Percentiles rank a stretch among this genome's conserved stretches.
phyloP scores from a whole-genome alignment of 805 yeast species.

The Pichia occidentalis region DNA sequence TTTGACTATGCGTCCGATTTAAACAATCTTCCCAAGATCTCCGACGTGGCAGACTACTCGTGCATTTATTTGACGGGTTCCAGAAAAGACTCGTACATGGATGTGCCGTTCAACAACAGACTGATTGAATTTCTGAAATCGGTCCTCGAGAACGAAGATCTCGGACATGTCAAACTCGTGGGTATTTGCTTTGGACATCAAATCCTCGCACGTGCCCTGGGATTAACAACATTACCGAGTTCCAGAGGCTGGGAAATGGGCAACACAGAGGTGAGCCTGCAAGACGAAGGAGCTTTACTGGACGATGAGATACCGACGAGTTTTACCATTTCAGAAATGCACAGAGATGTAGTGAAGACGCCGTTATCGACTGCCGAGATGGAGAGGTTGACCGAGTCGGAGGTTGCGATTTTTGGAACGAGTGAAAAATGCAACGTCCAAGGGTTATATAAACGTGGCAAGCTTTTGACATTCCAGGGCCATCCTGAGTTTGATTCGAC shows the following conservation, averaged over 20 bases:
- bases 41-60: too few species aligned
- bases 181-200: constrained; percentile 92
- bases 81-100: constrained; percentile 38
- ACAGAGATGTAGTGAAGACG: constrained; percentile 57
- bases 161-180: constrained; percentile 44
- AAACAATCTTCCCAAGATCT: constrained; percentile 19
- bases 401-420: constrained; percentile 42
- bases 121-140: constrained; percentile 32
- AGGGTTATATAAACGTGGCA: constrained; percentile 51
- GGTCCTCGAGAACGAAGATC: constrained; percentile 13
- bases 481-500: constrained; percentile 72
- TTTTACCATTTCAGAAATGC: constrained; percentile 43
- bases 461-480: constrained; percentile 71
- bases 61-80: constrained; percentile 53
- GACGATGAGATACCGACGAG: too few species aligned
- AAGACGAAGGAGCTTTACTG: constrained; percentile 29
- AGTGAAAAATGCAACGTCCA: constrained; percentile 55
- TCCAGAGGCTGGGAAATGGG: constrained; percentile 73
- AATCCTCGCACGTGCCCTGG: constrained; percentile 59
- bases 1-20: too few species aligned
- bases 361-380: too few species aligned
- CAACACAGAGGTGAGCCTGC: constrained; percentile 34
- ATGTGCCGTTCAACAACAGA: constrained; percentile 34
- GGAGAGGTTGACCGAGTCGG: constrained; percentile 26
- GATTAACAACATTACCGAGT: constrained; percentile 51